These are phyloP conservation scores for Arthroderma uncinatum DNA, from an alignment of 2,329 filamentous ascomycete genomes.

Conservation along the genomic window DNA sequence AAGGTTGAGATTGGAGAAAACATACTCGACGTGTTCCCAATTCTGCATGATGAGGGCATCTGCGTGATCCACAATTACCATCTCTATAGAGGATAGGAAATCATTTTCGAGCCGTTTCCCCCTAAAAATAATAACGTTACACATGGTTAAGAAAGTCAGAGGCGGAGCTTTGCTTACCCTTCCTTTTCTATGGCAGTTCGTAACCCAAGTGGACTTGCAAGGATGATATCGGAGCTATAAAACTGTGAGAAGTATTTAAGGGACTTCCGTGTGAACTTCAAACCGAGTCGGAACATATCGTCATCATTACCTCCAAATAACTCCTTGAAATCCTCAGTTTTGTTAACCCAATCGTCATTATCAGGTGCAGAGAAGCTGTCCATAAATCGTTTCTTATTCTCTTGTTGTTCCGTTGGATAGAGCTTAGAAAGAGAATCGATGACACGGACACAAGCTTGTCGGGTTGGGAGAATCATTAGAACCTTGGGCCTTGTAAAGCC, in stretches of 20 bases:
- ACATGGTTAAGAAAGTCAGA: slow-evolving; percentile 23
- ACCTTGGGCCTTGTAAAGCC: slow-evolving; percentile 93
- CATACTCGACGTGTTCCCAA: slow-evolving; percentile 89
- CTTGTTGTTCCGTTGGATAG: slow-evolving; percentile 77
- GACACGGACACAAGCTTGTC: slow-evolving; percentile 70
- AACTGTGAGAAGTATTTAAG: slow-evolving; percentile 92
- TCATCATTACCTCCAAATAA: slow-evolving; percentile 93
- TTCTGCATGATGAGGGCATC: slow-evolving; percentile 96
- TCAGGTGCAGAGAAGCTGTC: slow-evolving; percentile 66
- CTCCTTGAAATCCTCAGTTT: slow-evolving; percentile 76
- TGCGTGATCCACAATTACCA: slow-evolving; percentile 81
- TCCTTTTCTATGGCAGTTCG: slow-evolving; percentile 78
- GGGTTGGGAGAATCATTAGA: slow-evolving; percentile 77
- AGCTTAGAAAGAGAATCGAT: slow-evolving; percentile 66
- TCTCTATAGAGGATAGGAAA: slow-evolving; percentile 85
- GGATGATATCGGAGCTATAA: slow-evolving; percentile 90
- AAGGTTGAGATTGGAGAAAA: slow-evolving; percentile 82
- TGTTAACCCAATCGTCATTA: slow-evolving; percentile 57
- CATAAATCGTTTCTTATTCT: slow-evolving; percentile 86
- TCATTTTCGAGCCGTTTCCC: slow-evolving; percentile 66
- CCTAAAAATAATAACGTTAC: slow-evolving; percentile 21
- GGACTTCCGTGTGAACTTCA: slow-evolving; percentile 94
- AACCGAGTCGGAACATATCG: slow-evolving; percentile 89
- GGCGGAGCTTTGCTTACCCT: slow-evolving; percentile 43
- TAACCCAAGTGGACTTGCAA: slow-evolving; percentile 80